phyloP scores from a whole-genome alignment of 257 asterid species.

The Fraxinus americana region DNA sequence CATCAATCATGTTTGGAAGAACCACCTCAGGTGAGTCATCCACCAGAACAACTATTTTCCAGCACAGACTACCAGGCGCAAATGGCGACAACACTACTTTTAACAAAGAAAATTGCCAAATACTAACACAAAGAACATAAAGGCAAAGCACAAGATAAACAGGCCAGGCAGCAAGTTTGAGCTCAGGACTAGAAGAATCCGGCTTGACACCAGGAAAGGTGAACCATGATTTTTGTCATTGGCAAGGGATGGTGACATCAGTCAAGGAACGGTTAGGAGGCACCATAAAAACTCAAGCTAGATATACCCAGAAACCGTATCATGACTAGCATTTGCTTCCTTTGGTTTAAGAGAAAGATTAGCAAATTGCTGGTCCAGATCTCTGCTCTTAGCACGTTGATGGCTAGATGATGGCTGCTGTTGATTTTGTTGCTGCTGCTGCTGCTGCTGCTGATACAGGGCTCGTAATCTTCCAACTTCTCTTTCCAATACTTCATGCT shows the following conservation, averaged over 20 bases:
- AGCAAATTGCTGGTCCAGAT: slow-evolving; percentile 70
- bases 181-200: slow-evolving; percentile 28
- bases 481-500: slow-evolving; percentile 90
- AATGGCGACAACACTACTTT: slow-evolving; percentile 34
- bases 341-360: slow-evolving; percentile 74
- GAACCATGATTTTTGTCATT: slow-evolving; percentile 28
- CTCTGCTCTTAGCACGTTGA: slow-evolving; percentile 71
- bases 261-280: slow-evolving; percentile 37
- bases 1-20: slow-evolving; percentile 38
- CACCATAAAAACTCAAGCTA: slow-evolving; percentile 32
- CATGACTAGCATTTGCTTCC: slow-evolving; percentile 54
- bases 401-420: slow-evolving; percentile 53
- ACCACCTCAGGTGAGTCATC: slow-evolving; percentile 78
- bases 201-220: slow-evolving; percentile 26
- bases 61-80: slow-evolving; percentile 86
- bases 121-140: not conserved
- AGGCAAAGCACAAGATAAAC: slow-evolving; percentile 18
- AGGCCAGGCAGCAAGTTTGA: slow-evolving; percentile 10
- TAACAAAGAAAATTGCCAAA: slow-evolving; percentile 26
- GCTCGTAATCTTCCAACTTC: slow-evolving; percentile 73
- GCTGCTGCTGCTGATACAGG: slow-evolving; percentile 56
- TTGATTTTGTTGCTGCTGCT: too few species aligned
- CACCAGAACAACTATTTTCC: slow-evolving; percentile 48
- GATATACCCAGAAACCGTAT: slow-evolving; percentile 55
- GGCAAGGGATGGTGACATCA: slow-evolving; percentile 35